phyloP scores from a whole-genome alignment of 2,329 filamentous ascomycete genomes.

The Lecanicillium sp. region DNA sequence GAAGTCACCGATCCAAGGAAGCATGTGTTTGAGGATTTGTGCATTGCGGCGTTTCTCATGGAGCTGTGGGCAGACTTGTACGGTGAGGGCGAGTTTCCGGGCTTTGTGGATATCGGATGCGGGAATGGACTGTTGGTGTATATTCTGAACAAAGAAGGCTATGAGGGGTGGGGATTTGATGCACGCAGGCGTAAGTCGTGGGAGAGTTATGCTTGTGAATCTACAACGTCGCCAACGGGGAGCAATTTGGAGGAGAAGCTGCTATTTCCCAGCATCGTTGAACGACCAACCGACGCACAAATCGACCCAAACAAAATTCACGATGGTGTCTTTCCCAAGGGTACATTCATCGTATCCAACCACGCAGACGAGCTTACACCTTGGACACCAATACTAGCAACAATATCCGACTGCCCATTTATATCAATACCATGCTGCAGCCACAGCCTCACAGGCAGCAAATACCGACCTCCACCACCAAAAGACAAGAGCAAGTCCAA shows the following conservation, averaged over 20 bases:
- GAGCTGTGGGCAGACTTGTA: conserved; percentile 91
- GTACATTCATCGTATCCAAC: conserved; percentile 92
- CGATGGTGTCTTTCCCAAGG: conserved; percentile 58
- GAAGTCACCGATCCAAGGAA: conserved; percentile 83
- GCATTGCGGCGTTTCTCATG: conserved; percentile 85
- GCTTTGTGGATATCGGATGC: conserved; percentile 93
- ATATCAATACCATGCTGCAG: conserved; percentile 95
- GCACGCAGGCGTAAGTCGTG: conserved; percentile 81
- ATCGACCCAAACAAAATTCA: conserved; percentile 25
- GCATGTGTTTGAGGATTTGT: conserved; percentile 90
- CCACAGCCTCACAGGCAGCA: conserved; percentile 69
- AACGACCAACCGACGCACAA: conserved; percentile 11
- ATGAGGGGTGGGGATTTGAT: conserved; percentile 83
- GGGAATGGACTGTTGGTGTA: conserved; percentile 88
- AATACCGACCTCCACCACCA: conserved; percentile 58
- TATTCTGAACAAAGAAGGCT: conserved; percentile 74
- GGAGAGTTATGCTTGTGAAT: conserved; percentile 52
- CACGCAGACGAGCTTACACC: conserved; percentile 93
- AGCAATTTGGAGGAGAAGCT: conserved; percentile 36
- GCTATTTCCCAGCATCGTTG: conserved; percentile 38
- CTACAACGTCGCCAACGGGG: conserved; percentile 17
- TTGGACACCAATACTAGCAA: conserved; percentile 87
- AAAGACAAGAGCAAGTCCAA: conserved; percentile 39
- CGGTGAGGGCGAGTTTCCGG: conserved; percentile 52
- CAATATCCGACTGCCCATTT: conserved; percentile 68